Evolutionary conservation across 805 yeast species (phyloP), one percentile per base, ranked within the genome.

Genomic region (Metschnikowia reukaufii): DNA sequence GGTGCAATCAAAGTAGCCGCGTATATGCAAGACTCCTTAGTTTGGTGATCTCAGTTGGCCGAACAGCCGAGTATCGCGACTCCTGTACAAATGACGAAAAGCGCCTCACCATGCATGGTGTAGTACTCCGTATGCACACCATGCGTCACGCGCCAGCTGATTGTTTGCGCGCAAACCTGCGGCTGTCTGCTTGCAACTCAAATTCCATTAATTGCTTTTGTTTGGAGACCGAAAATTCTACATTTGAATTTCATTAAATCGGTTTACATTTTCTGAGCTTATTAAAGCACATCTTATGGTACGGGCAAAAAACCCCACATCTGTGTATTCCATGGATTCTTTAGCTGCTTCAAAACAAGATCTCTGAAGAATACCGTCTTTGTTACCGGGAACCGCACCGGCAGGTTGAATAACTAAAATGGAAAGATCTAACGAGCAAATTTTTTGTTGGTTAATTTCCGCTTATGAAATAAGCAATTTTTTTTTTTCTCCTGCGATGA

Each of bases 141-240:
- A 10, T 40, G 43, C 43, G 32, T 40, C 29, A 32, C 36, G 43
- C 43, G 32, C 43, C 36, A 40, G 43, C 43, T 40, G 43, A 33
- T 20, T 40, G 43, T 40, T 40, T 40, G 43, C 43, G 41, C 33
- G 43, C 12, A 6, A 15, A 6, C 31, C 30, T n/a, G 31, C 35
- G 21, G 43, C 33, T 29, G 8, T 32, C 31, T n/a, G 6, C 37
- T 31, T 33, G 16, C 43, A n/a, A 37, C 40, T 36, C 33, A 20
- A n/a, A 20, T 20, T 4, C 19, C 13, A 17, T 15, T 17, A 19
- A 30, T 30, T 39, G 42, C 42, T 39, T 18, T 39, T 31, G 18
- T 18, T 27, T 7, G 30, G 5, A 7, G 19, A 36, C 36, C 42
- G 30, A 27, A 12, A 27, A 38, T 38, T 25, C 29, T 25, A 25